A percentile compares a stretch with the other conserved stretches of the same genome.
Conservation (phyloP, 352 stramenopile genomes). For the Globisporangium lucens region DNA sequence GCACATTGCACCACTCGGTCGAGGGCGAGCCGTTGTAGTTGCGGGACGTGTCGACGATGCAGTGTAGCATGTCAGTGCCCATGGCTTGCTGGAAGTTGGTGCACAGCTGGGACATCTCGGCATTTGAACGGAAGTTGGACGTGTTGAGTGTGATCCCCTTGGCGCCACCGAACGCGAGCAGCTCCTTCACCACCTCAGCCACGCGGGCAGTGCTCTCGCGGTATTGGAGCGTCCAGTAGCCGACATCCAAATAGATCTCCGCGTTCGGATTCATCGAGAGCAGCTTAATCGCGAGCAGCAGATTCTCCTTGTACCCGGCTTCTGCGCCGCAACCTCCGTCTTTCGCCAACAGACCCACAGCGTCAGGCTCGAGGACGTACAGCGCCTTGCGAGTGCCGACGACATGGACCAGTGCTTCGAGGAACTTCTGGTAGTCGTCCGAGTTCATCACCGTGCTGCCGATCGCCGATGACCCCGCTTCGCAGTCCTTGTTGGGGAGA, state of each 20-base stretch:
- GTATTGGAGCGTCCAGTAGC: conserved; percentile 51
- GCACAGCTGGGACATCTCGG: conserved; percentile 47
- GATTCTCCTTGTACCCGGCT: conserved; percentile 45
- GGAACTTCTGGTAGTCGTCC: conserved; percentile 45
- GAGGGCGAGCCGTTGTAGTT: conserved; percentile 31
- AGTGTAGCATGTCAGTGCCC: conserved; percentile 36
- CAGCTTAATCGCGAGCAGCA: conserved; percentile 42
- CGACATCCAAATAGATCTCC: conserved; percentile 65
- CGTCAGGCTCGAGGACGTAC: conserved; percentile 67
- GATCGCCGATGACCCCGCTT: conserved; percentile 38
- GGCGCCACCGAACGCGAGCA: conserved; percentile 21
- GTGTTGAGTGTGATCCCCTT: conserved; percentile 69
- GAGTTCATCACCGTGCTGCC: conserved; percentile 33
- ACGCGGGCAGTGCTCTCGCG: conserved; percentile 14
- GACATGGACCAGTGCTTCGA: conserved; percentile 31
- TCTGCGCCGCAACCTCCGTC: conserved; percentile 33
- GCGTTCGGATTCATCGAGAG: conserved; percentile 57
- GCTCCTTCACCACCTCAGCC: conserved; percentile 35
- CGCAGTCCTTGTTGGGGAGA: conserved; percentile 74
- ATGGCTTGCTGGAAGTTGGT: conserved; percentile 47
- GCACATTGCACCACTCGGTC: conserved; percentile 67
- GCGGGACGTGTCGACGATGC: conserved; percentile 62
- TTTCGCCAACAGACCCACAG: conserved; percentile 41
- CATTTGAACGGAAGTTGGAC: conserved; percentile 55
- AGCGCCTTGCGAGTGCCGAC: conserved; percentile 52